Evolutionary conservation across 1,284 basidiomycete genomes (phyloP).

Genomic region (Pholiota adiposa): DNA sequence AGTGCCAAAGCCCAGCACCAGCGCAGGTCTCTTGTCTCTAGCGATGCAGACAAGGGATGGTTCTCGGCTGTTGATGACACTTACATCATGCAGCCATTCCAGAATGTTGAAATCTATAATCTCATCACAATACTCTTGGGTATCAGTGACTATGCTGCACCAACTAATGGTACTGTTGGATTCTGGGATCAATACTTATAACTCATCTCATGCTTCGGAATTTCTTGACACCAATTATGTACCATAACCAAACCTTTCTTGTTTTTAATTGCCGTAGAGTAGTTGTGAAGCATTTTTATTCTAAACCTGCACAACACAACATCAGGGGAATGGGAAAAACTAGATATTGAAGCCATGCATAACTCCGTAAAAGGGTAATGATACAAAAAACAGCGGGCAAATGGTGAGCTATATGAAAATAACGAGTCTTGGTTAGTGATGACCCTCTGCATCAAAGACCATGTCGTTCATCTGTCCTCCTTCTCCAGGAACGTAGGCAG

Average conservation of each 20-base stretch:
- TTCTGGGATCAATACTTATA: slow-evolving; percentile 82
- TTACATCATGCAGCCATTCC: slow-evolving; percentile 79
- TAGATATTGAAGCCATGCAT: not conserved
- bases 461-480: slow-evolving; percentile 67
- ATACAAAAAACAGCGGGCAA: not conserved
- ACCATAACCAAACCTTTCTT: not conserved
- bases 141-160: slow-evolving; percentile 59
- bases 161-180: slow-evolving; percentile 76
- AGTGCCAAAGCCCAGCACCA: slow-evolving; percentile 62
- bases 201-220: not conserved
- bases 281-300: too few relatives aligned
- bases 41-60: slow-evolving; percentile 58
- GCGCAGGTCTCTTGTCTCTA: slow-evolving; percentile 22
- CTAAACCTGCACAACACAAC: too few relatives aligned
- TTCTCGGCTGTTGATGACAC: slow-evolving; percentile 65
- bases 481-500: slow-evolving; percentile 77
- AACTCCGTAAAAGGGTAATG: not conserved
- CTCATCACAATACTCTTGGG: slow-evolving; percentile 79
- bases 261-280: not conserved
- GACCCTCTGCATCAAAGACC: slow-evolving; percentile 72
- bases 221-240: not conserved
- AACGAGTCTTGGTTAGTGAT: slow-evolving; percentile 21
- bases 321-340: too few relatives aligned
- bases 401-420: not conserved
- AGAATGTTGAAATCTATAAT: slow-evolving; percentile 86